Base-by-base conservation (phyloP, 208 protist genomes). In the Crithidia mellificae region DNA sequence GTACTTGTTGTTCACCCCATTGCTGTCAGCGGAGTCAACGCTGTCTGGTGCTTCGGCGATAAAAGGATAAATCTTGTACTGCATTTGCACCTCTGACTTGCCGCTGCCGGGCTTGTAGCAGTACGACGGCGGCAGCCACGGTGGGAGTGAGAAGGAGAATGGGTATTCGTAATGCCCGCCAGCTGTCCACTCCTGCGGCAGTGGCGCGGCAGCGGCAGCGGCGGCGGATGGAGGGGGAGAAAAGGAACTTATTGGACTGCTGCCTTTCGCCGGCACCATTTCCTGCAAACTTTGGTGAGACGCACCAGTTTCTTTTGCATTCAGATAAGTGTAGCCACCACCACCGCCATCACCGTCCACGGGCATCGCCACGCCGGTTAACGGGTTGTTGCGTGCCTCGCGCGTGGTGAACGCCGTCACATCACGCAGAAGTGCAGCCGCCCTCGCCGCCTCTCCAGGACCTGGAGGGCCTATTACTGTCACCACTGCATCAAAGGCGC, bases 81-180 rank as follows among this genome's bases (percentile, higher is more conserved):
- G 32, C 32, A 85, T 63, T 0, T 22, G 32, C 36, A 61, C 65
- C 11, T 47, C 27, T 19, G 44, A 46, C n/a, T 68, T 34, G 9
- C 20, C 63, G 39, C 32, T 29, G 17, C n/a, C 19, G 22, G 38
- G 56, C 15, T 68, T 47, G 49, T 68, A 72, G 51, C 59, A 75
- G 63, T 77, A 73, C 22, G 71, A 85, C 19, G 64, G 80, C 2
- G 80, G 64, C 41, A 77, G 50, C 68, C 80, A 81, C 63, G 72
- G 75, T n/a, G 74, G 64, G 11, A 85, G 67, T 11, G 20, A 25
- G 3, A 79, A 30, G 0, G 57, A 27, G 41, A 85, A 85, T 11
- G 49, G 67, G 62, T 69, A 66, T 38, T 55, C 57, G 52, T 74
- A 68, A 5, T 69, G 63, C 25, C 51, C 41, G 19, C 49, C 66